Conservation (phyloP, 345 rosid genomes). For the Heritiera fomes region DNA sequence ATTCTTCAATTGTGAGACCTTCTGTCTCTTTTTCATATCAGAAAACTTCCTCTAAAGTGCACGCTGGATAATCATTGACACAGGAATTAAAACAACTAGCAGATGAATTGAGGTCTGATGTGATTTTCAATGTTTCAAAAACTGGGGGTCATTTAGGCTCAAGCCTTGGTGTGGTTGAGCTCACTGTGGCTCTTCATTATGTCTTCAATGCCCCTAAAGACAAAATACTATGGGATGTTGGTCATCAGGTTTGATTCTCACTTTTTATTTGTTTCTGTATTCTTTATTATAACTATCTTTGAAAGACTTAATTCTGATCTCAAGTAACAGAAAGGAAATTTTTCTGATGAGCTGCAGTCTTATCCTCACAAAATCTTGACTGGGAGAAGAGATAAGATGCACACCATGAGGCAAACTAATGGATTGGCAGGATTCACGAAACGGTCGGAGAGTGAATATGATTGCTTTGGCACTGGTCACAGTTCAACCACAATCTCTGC, state of each 20-base stretch:
- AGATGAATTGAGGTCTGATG: conserved; percentile 89
- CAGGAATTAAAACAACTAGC: conserved; percentile 88
- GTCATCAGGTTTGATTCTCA: conserved; percentile 74
- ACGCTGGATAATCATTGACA: not conserved
- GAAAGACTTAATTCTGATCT: not conserved
- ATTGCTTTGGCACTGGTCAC: conserved; percentile 94
- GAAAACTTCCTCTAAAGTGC: not conserved
- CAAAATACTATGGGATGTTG: conserved; percentile 94
- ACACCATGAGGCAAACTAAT: conserved; percentile 80
- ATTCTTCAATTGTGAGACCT: not conserved
- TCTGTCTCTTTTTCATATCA: not conserved
- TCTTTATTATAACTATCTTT: not conserved
- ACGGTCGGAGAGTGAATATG: conserved; percentile 87
- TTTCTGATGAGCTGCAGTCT: conserved; percentile 44
- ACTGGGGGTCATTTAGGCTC: conserved; percentile 98
- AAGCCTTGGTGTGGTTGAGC: conserved; percentile 98
- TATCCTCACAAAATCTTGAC: conserved; percentile 97
- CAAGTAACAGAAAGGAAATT: not conserved
- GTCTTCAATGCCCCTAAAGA: conserved; percentile 91
- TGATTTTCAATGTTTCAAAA: conserved; percentile 83
- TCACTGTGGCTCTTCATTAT: conserved; percentile 95
- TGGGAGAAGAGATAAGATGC: conserved; percentile 93
- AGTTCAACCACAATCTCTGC: conserved; percentile 96
- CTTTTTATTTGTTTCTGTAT: not conserved
- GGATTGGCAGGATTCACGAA: conserved; percentile 91